phyloP scores from a whole-genome alignment of 2,329 filamentous ascomycete species.

The Beauveria australis region DNA sequence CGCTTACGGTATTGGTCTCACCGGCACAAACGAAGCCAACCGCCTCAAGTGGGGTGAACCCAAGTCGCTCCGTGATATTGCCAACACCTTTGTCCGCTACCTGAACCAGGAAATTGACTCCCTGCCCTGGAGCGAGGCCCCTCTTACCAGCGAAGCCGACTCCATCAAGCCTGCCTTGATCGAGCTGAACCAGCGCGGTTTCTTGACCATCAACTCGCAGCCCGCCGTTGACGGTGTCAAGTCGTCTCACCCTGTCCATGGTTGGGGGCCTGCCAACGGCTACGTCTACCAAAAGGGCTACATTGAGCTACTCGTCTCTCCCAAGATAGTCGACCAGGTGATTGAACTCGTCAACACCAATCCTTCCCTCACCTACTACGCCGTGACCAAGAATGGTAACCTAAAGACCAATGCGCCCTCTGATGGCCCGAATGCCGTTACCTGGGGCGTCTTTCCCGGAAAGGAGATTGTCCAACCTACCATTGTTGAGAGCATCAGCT shows the following conservation, averaged over 20 bases:
- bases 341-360: constrained; percentile 69
- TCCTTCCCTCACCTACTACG: constrained; percentile 85
- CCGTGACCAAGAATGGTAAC: constrained; percentile 74
- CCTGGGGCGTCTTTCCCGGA: constrained; percentile 97
- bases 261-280: constrained; percentile 90
- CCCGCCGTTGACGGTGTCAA: constrained; percentile 87
- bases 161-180: constrained; percentile 70
- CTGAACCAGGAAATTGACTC: constrained; percentile 71
- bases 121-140: constrained; percentile 88
- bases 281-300: constrained; percentile 99
- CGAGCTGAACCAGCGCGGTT: constrained; percentile 72
- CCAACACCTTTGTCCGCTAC: constrained; percentile 77
- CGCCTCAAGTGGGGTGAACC: constrained; percentile 92
- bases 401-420: constrained; percentile 77
- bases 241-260: constrained; percentile 77
- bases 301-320: constrained; percentile 80
- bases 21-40: constrained; percentile 92
- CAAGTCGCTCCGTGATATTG: constrained; percentile 68
- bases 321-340: constrained; percentile 68
- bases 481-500: constrained; percentile 97
- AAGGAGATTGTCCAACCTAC: constrained; percentile 99
- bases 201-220: constrained; percentile 96
- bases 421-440: constrained; percentile 93
- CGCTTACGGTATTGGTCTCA: constrained; percentile 86
- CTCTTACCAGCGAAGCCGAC: constrained; percentile 75